Evolutionary conservation across 441 rosid species (phyloP).

Genomic region (Arabidopsis hybrid): DNA sequence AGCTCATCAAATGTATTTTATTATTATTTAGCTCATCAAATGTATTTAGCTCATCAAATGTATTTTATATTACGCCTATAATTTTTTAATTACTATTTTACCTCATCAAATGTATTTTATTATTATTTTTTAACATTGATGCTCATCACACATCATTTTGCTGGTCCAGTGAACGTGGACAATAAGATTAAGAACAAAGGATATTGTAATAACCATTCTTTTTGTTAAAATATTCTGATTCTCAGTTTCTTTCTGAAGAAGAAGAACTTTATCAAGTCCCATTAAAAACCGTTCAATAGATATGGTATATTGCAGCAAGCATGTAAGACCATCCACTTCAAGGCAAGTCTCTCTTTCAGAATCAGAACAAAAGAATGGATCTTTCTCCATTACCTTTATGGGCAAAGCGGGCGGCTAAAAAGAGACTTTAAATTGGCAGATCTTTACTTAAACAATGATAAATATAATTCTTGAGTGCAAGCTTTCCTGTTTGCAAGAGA

Average conservation of each 20-base stretch:
- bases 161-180: constrained; percentile 21
- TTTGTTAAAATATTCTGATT: constrained; percentile 39
- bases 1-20: no score
- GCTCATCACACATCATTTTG: not conserved
- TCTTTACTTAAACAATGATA: constrained; percentile 26
- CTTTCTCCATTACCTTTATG: constrained; percentile 17
- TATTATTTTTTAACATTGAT: no score
- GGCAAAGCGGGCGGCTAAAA: constrained; percentile 26
- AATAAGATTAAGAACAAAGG: constrained; percentile 19
- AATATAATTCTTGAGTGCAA: constrained; percentile 14
- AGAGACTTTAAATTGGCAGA: constrained; percentile 19
- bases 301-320: constrained; percentile 25
- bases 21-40: no score
- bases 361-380: constrained; percentile 39
- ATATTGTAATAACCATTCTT: constrained; percentile 23
- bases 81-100: no score
- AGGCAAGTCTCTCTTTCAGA: constrained; percentile 35
- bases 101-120: no score
- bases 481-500: constrained; percentile 39
- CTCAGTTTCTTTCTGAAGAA: constrained; percentile 41
- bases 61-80: no score
- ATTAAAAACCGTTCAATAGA: constrained; percentile 27
- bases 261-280: constrained; percentile 10
- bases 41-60: no score
- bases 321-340: constrained; percentile 38